Evolutionary conservation across 129 eudicot species (phyloP).

Genomic region (Sambucus nigra): DNA sequence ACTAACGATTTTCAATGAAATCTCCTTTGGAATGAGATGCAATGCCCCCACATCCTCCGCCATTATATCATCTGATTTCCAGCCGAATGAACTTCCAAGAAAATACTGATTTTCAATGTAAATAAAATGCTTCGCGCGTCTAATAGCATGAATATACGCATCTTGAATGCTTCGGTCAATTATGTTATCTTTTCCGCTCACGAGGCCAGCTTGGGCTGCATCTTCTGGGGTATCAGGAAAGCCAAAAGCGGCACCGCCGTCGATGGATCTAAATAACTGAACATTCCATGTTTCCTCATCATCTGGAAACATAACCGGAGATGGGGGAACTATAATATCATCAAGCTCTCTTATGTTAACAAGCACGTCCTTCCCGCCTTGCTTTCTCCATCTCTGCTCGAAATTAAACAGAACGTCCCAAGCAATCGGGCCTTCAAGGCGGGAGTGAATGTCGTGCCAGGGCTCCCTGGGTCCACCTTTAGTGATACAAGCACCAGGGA

Average conservation of each 20-base stretch:
- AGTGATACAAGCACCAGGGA: slow-evolving; percentile 34
- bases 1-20: slow-evolving; percentile 60
- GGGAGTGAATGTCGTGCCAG: slow-evolving; percentile 81
- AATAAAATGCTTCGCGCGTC: slow-evolving; percentile 67
- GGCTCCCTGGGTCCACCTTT: slow-evolving; percentile 93
- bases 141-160: slow-evolving; percentile 77
- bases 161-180: slow-evolving; percentile 82
- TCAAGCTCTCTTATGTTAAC: slow-evolving; percentile 54
- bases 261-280: slow-evolving; percentile 66
- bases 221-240: slow-evolving; percentile 72
- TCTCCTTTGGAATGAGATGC: slow-evolving; percentile 72
- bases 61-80: slow-evolving; percentile 46
- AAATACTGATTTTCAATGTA: slow-evolving; percentile 84
- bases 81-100: slow-evolving; percentile 65
- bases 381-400: slow-evolving; percentile 78
- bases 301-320: slow-evolving; percentile 54
- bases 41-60: slow-evolving; percentile 66
- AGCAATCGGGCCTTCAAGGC: slow-evolving; percentile 62
- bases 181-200: slow-evolving; percentile 73
- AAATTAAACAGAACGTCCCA: slow-evolving; percentile 75
- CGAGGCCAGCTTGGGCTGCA: slow-evolving; percentile 72
- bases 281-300: slow-evolving; percentile 71
- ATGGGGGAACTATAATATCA: slow-evolving; percentile 53
- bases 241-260: slow-evolving; percentile 85
- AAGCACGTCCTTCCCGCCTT: slow-evolving; percentile 66